These are phyloP conservation scores for Phytophthora rubi DNA, from an alignment of 352 stramenopile species.

Conservation along the genomic window DNA sequence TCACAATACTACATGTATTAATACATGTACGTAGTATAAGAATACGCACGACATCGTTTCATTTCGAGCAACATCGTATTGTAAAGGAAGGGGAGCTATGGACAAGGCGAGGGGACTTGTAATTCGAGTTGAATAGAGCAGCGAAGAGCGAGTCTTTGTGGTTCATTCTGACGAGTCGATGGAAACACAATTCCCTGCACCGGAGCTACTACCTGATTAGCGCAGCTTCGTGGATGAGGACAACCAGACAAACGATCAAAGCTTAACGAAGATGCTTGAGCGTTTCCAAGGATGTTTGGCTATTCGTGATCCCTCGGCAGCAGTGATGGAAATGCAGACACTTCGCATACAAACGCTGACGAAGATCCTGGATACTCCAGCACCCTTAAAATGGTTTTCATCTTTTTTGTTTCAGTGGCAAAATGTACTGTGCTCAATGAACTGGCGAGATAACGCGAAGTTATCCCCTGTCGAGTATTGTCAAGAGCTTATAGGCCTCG, in stretches of 20 bases:
- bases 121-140: conserved; percentile 15
- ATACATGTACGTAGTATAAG: too few species aligned
- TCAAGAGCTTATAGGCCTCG: conserved; percentile 21
- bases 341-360: conserved; percentile 17
- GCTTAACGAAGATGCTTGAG: conserved; percentile 3
- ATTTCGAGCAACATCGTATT: background rate
- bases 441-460: background rate
- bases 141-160: conserved; percentile 12
- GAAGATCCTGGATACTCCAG: conserved; percentile 11
- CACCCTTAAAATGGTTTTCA: conserved; percentile 23
- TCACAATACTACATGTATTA: too few species aligned
- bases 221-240: conserved; percentile 5
- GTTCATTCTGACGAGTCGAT: conserved; percentile 16
- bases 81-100: background rate
- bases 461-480: conserved; percentile 19
- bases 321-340: conserved; percentile 17
- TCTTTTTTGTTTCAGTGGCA: conserved; percentile 21
- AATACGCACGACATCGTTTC: conserved; percentile 1
- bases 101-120: conserved; percentile 10
- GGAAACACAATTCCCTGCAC: conserved; percentile 4
- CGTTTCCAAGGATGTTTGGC: conserved; percentile 12
- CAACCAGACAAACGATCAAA: conserved; percentile 11
- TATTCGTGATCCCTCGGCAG: background rate
- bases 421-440: conserved; percentile 5
- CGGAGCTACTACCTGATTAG: background rate